A percentile compares a stretch with the other conserved stretches of the same genome.
Evolutionary conservation across 2,329 filamentous ascomycete genomes (phyloP).

Genomic region (Eutypella sp.): DNA sequence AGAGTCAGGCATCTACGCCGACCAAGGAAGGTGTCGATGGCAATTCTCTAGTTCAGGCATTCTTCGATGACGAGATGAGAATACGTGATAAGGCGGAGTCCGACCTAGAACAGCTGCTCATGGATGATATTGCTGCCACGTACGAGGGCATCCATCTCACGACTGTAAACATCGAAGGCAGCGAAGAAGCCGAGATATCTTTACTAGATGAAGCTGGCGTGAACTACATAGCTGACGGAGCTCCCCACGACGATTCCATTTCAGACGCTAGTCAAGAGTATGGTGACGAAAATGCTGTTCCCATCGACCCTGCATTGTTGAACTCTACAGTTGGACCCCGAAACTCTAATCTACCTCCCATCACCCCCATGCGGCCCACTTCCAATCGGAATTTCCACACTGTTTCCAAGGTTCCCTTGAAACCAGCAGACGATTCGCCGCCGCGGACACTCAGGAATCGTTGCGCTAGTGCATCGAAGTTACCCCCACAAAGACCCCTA

Average conservation of each 20-base stretch:
- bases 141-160: conserved; percentile 55
- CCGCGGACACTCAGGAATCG: conserved; percentile 43
- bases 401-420: conserved; percentile 71
- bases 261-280: conserved; percentile 63
- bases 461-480: conserved; percentile 45
- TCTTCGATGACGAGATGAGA: conserved; percentile 60
- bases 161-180: no score
- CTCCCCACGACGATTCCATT: conserved; percentile 41
- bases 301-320: conserved; percentile 46
- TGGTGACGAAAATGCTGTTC: conserved; percentile 60
- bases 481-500: conserved; percentile 38
- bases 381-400: conserved; percentile 61
- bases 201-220: conserved; percentile 41
- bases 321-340: conserved; percentile 9
- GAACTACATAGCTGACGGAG: conserved; percentile 28
- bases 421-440: conserved; percentile 58
- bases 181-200: conserved; percentile 58
- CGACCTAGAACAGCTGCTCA: conserved; percentile 26
- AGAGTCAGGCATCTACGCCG: conserved; percentile 21
- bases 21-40: conserved; percentile 16
- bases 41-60: conserved; percentile 30
- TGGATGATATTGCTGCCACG: conserved; percentile 42
- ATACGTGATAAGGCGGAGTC: conserved; percentile 30
- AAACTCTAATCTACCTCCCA: conserved; percentile 32
- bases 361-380: conserved; percentile 50